These are phyloP conservation scores for Penicillium concentricum DNA, from an alignment of 2,329 filamentous ascomycete species.

Conservation along the genomic window DNA sequence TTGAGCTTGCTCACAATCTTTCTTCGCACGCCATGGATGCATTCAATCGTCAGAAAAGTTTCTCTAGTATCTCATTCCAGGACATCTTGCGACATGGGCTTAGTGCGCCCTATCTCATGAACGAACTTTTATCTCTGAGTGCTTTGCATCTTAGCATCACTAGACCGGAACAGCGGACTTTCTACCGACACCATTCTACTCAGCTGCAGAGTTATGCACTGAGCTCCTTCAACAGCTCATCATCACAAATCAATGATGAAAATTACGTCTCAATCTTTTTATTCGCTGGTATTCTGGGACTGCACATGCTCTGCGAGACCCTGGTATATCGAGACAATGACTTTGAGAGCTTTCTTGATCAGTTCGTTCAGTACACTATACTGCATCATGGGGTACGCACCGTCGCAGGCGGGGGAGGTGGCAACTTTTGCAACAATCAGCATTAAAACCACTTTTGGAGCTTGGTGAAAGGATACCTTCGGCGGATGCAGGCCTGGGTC, in stretches of 20 bases:
- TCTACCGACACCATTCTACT: slow-evolving; percentile 31
- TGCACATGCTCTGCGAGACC: slow-evolving; percentile 51
- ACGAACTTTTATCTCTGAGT: slow-evolving; percentile 49
- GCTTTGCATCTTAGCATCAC: slow-evolving; percentile 45
- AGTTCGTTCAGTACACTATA: slow-evolving; percentile 25
- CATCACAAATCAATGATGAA: slow-evolving; percentile 11
- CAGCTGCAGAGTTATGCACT: slow-evolving; percentile 37
- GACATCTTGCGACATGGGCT: slow-evolving; percentile 8
- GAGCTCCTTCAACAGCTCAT: slow-evolving; percentile 12
- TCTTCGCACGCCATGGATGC: slow-evolving; percentile 7
- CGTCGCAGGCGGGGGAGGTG: slow-evolving; percentile 13
- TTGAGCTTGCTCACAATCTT: slow-evolving; percentile 32
- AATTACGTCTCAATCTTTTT: slow-evolving; percentile 22
- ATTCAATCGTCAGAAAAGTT: not conserved
- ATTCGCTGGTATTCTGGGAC: slow-evolving; percentile 20
- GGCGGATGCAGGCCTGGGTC: not conserved
- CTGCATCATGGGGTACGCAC: slow-evolving; percentile 28
- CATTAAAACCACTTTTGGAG: slow-evolving; percentile 11
- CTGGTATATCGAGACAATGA: slow-evolving; percentile 40
- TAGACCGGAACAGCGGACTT: slow-evolving; percentile 35
- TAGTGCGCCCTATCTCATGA: slow-evolving; percentile 47
- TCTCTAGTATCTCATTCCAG: not conserved
- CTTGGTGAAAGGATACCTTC: not conserved
- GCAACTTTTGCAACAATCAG: slow-evolving; percentile 13
- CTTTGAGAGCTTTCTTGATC: slow-evolving; percentile 38